Conservation (phyloP, 2,329 filamentous ascomycete genomes). For the Arthrinium phaeospermum region DNA sequence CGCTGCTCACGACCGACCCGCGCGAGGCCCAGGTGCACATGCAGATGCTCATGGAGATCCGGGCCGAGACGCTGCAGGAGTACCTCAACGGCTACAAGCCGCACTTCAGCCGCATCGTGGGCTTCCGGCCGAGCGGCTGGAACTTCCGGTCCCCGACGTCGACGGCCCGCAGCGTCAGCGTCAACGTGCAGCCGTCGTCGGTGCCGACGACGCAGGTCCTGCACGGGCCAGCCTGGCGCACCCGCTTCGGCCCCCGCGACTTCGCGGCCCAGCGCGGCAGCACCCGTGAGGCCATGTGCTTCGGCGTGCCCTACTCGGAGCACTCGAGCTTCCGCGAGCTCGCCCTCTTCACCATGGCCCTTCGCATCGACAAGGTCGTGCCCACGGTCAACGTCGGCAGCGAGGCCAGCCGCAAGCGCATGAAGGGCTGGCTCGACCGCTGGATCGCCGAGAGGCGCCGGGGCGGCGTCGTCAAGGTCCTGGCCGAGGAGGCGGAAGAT, state of each 20-base stretch:
- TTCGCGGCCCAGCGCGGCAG: slow-evolving; percentile 84
- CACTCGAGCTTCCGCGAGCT: slow-evolving; percentile 95
- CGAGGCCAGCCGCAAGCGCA: slow-evolving; percentile 60
- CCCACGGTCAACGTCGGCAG: slow-evolving; percentile 87
- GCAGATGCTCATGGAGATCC: slow-evolving; percentile 94
- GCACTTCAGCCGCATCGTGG: slow-evolving; percentile 84
- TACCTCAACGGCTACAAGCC: slow-evolving; percentile 83
- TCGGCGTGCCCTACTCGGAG: slow-evolving; percentile 94
- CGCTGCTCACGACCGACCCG: slow-evolving; percentile 79
- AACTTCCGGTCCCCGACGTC: slow-evolving; percentile 79
- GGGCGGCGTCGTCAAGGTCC: slow-evolving; percentile 56
- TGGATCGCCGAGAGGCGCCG: slow-evolving; percentile 65
- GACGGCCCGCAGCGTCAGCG: slow-evolving; percentile 61
- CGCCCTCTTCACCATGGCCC: slow-evolving; percentile 87
- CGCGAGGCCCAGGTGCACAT: slow-evolving; percentile 93
- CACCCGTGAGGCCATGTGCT: slow-evolving; percentile 82
- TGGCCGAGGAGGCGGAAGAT: slow-evolving; percentile 46
- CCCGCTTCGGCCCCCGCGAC: slow-evolving; percentile 72
- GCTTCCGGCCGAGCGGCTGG: slow-evolving; percentile 93
- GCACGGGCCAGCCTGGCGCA: slow-evolving; percentile 73
- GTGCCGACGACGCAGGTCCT: slow-evolving; percentile 58
- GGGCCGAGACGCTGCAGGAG: slow-evolving; percentile 86
- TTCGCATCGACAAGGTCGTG: slow-evolving; percentile 87
- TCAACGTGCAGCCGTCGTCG: slow-evolving; percentile 54
- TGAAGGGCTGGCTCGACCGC: slow-evolving; percentile 69